These are phyloP conservation scores for Hippophae rhamnoides DNA, from an alignment of 306 rosid genomes.

Conservation along the genomic window DNA sequence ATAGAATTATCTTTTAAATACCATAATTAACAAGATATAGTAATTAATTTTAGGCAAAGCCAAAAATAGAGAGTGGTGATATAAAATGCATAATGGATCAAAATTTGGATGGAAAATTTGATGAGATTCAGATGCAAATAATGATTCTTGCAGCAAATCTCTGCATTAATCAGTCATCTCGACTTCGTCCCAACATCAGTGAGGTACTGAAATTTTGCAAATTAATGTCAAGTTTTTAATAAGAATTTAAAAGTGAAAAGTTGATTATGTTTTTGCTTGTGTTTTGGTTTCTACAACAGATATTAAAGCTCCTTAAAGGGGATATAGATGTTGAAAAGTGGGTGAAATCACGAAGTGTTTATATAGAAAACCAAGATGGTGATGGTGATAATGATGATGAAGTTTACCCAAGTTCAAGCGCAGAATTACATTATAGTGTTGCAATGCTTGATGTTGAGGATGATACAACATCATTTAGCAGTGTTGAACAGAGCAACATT, in stretches of 20 bases:
- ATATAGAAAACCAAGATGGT: slow-evolving; percentile 39
- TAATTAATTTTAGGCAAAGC: slow-evolving; percentile 53
- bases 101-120: slow-evolving; percentile 44
- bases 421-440: slow-evolving; percentile 56
- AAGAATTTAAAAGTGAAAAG: neutral
- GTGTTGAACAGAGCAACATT: slow-evolving; percentile 35
- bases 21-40: neutral
- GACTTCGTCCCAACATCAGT: slow-evolving; percentile 67
- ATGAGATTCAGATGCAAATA: slow-evolving; percentile 54
- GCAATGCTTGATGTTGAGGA: slow-evolving; percentile 66
- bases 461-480: slow-evolving; percentile 39
- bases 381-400: slow-evolving; percentile 65
- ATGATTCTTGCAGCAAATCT: slow-evolving; percentile 63
- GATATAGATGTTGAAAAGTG: slow-evolving; percentile 28
- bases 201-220: slow-evolving; percentile 38
- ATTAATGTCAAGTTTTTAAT: neutral
- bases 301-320: slow-evolving; percentile 62
- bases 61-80: slow-evolving; percentile 53
- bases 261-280: neutral
- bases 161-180: slow-evolving; percentile 60
- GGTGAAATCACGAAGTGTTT: slow-evolving; percentile 6
- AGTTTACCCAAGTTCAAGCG: slow-evolving; percentile 77
- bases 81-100: slow-evolving; percentile 53
- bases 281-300: slow-evolving; percentile 24
- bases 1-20: slow-evolving; percentile 2